Evolutionary conservation across 148 eudicot genomes (phyloP).

Genomic region (Diospyros lotus): DNA sequence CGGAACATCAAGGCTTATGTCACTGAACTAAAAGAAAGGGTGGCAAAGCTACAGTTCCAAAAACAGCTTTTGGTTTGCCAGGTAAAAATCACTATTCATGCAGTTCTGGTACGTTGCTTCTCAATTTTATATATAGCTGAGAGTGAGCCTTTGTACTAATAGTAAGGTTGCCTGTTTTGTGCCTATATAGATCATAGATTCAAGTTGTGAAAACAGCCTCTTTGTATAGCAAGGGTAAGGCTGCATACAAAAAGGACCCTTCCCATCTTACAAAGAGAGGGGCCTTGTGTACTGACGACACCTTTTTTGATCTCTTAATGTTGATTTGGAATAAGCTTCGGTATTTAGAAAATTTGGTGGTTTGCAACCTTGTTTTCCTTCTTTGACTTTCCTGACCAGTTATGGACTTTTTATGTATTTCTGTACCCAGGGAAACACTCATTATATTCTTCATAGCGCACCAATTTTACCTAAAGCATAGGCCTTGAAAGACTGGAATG

Average conservation of each 20-base stretch:
- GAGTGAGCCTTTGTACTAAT: too few relatives aligned
- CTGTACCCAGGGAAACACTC: too few relatives aligned
- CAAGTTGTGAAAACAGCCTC: too few relatives aligned
- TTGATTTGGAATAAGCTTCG: neutral
- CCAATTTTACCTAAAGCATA: neutral
- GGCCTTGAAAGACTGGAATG: neutral
- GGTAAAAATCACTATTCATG: constrained; percentile 35
- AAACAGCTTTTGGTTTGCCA: constrained; percentile 95
- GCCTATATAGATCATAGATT: too few relatives aligned
- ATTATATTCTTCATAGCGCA: neutral
- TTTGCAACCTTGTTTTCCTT: neutral
- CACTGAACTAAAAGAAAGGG: constrained; percentile 87
- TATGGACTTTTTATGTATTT: constrained; percentile 2
- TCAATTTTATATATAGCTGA: neutral
- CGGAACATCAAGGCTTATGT: constrained; percentile 81
- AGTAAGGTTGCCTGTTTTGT: too few relatives aligned
- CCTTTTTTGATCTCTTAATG: neutral
- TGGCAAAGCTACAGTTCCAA: constrained; percentile 96
- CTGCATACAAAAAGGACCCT: too few relatives aligned
- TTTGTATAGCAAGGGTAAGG: too few relatives aligned
- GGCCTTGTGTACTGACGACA: too few relatives aligned
- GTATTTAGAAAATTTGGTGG: neutral
- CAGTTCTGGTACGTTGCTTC: neutral
- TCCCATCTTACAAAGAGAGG: too few relatives aligned
- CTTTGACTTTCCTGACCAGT: neutral